phyloP scores from a whole-genome alignment of 345 rosid genomes.

The Rhodamnia rubescens region DNA sequence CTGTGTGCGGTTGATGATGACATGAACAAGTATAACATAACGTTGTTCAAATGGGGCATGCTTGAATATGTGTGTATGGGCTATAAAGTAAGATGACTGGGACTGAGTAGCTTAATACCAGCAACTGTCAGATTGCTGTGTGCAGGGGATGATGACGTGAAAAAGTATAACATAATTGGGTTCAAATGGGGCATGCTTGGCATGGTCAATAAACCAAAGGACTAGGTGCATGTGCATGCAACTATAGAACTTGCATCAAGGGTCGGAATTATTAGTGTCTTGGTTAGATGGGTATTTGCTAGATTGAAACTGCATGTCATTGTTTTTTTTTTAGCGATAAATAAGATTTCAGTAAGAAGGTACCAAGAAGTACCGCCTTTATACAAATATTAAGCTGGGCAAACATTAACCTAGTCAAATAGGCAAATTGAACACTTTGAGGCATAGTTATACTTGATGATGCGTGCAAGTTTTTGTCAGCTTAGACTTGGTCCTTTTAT shows the following conservation, averaged over 20 bases:
- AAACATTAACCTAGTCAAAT: neutral
- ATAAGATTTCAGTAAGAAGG: neutral
- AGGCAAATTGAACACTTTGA: neutral
- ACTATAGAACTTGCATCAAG: neutral
- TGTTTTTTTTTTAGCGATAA: neutral
- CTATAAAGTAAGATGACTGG: neutral
- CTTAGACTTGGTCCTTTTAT: neutral
- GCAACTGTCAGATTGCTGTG: neutral
- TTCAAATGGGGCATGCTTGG: neutral
- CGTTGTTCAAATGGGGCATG: neutral
- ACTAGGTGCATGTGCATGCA: neutral
- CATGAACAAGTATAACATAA: neutral
- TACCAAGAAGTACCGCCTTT: neutral
- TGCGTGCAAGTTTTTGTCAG: neutral
- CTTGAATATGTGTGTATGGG: neutral
- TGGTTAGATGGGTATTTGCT: neutral
- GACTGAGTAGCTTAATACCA: neutral
- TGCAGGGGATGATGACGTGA: neutral
- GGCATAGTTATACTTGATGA: neutral
- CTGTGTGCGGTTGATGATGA: neutral
- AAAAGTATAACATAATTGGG: neutral
- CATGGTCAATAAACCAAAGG: neutral
- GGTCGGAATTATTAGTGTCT: neutral
- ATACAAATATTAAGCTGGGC: neutral
- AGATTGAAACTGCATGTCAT: neutral